Base-by-base conservation (phyloP, 495 filamentous ascomycete species). In the Penicillium waksmanii region DNA sequence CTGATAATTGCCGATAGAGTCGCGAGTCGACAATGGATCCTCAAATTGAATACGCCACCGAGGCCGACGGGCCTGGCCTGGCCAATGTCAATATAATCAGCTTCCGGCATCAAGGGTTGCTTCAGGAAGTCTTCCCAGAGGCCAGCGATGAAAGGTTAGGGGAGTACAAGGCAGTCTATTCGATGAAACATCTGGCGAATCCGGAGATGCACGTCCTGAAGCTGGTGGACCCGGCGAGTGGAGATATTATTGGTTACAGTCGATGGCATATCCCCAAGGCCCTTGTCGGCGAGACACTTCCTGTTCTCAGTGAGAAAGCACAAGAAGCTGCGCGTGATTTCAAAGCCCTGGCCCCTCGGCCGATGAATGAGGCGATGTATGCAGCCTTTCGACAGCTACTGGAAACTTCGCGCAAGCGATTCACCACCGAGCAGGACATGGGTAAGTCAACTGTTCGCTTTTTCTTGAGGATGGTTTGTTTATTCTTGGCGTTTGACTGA, bases 191-290 rank as follows among this genome's bases (percentile, higher is more conserved):
- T 19, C 40, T 72, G 0, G 56, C 61, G 21, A 58, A 65, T 27
- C 69, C 67, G 11, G 52, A 65, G 35, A 66, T 62, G 51, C 67
- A 72, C 13, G 69, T 72, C 1, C 47, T 70, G 25, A 70, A 67
- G 47, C 31, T 62, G 7, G 40, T 40, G 10, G 65, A 70, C 40
- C 61, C 66, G 1, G 13, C 25, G 25, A 66, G 21, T 19, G 60
- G 58, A 25, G 56, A 58, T 11, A 34, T 66, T 10, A 57, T 63
- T 18, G 58, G 57, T 35, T 70, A 72, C 36, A 56, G 43, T 2
- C 65, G 69, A 11, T 72, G 69, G 69, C 33, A 48, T 1, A 58
- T 72, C 43, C 69, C 69, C 19, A 55, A 46, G 6, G 35, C 55
- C 5, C 35, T 64, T 6, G 54, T 56, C n/a, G 52, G 50, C 0